Percentiles rank a stretch among this genome's conserved stretches.
phyloP scores from a whole-genome alignment of 2,329 filamentous ascomycete genomes.

The Xylaria sp. region DNA sequence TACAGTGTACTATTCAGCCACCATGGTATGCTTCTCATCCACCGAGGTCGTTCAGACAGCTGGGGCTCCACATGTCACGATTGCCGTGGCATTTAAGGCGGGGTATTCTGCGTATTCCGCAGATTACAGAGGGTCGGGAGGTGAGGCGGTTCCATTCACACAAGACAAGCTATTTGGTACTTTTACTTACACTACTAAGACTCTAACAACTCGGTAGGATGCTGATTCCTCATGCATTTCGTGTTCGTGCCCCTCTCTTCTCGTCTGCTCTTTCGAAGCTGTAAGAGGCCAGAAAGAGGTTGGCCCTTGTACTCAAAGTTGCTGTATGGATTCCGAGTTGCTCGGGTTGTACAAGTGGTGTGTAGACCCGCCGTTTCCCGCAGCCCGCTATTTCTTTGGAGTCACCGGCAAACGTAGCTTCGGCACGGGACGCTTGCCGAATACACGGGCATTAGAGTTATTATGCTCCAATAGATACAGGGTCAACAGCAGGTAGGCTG shows the following conservation, averaged over 20 bases:
- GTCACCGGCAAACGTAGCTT: background rate
- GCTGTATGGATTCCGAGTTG: too few species aligned
- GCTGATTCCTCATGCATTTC: background rate
- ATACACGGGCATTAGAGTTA: background rate
- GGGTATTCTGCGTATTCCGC: constrained; percentile 9
- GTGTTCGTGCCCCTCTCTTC: background rate
- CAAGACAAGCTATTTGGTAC: background rate
- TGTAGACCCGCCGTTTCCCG: background rate
- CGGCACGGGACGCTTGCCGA: constrained; percentile 4
- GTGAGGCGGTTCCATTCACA: background rate
- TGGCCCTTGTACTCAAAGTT: too few species aligned
- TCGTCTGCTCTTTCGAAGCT: background rate
- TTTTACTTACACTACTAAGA: background rate
- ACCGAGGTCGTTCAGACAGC: background rate
- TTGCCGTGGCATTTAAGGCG: background rate
- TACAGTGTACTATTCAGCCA: background rate
- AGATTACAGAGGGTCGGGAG: background rate
- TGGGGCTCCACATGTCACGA: background rate
- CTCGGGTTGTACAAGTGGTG: background rate
- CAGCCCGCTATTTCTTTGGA: too few species aligned
- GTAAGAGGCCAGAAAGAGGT: too few species aligned
- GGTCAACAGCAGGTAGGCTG: too few species aligned
- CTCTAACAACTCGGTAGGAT: background rate
- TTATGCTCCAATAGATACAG: too few species aligned
- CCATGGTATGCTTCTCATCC: background rate